phyloP scores from a whole-genome alignment of 78 protist genomes.

The Capsaspora owczarzaki region DNA sequence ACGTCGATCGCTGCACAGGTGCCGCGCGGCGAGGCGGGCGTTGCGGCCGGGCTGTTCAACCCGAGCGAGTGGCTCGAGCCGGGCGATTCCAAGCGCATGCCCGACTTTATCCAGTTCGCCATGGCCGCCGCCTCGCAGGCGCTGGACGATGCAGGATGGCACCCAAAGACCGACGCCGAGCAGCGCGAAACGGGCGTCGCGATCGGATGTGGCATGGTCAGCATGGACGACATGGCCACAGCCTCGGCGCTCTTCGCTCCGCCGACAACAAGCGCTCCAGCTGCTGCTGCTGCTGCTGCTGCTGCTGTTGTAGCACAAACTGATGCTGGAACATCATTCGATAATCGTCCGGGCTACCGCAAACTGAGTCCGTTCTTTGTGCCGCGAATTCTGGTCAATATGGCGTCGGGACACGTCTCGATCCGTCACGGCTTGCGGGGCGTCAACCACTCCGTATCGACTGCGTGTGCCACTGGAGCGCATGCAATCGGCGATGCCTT shows the following conservation, averaged over 20 bases:
- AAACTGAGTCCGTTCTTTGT: slow-evolving; percentile 77
- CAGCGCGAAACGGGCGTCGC: slow-evolving; percentile 49
- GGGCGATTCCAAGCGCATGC: neutral
- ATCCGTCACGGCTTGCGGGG: slow-evolving; percentile 64
- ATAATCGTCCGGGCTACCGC: neutral
- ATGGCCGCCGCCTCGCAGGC: slow-evolving; percentile 72
- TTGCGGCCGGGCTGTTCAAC: neutral
- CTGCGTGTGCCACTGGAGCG: slow-evolving; percentile 96
- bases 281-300: too few species aligned
- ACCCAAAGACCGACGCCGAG: neutral
- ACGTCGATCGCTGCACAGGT: neutral
- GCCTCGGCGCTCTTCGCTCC: neutral
- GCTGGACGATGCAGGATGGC: slow-evolving; percentile 43
- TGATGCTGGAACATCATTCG: neutral
- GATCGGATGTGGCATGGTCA: slow-evolving; percentile 78
- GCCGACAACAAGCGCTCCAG: too few species aligned
- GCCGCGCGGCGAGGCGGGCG: neutral
- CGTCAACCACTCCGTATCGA: slow-evolving; percentile 70
- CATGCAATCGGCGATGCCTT: slow-evolving; percentile 71
- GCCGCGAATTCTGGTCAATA: slow-evolving; percentile 79
- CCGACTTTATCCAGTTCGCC: slow-evolving; percentile 55
- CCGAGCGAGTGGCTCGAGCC: neutral
- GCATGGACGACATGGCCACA: slow-evolving; percentile 49
- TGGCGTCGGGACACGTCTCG: slow-evolving; percentile 73
- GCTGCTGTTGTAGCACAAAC: too few species aligned